These are phyloP conservation scores for Pisolithus sp. DNA, from an alignment of 768 basidiomycete genomes.

Conservation along the genomic window DNA sequence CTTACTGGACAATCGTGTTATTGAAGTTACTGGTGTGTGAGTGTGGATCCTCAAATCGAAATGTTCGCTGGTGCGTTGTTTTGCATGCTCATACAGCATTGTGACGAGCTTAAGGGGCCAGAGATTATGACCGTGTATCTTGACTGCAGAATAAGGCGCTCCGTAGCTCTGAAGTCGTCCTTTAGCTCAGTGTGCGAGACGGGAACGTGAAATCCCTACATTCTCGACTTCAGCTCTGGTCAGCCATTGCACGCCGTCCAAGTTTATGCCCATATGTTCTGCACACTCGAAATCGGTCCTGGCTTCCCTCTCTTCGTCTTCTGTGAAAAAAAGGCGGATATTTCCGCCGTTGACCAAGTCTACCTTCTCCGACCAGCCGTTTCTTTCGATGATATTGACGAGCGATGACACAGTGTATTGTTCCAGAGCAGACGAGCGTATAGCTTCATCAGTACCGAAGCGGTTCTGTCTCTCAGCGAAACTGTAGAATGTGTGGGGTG, in stretches of 20 bases:
- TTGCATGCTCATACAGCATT: constrained; percentile 45
- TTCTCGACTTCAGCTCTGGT: constrained; percentile 38
- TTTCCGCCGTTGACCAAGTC: constrained; percentile 60
- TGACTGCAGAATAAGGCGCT: constrained; percentile 45
- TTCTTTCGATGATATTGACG: constrained; percentile 39
- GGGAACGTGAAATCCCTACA: constrained; percentile 29
- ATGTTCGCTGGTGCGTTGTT: constrained; percentile 15
- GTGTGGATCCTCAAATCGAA: constrained; percentile 60
- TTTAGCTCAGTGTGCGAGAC: background rate
- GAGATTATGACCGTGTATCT: constrained; percentile 53
- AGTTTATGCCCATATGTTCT: constrained; percentile 41
- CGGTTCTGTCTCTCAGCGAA: constrained; percentile 34
- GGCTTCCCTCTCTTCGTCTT: constrained; percentile 34
- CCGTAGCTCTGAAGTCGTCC: constrained; percentile 20
- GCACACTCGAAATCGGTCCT: constrained; percentile 49
- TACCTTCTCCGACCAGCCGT: constrained; percentile 41
- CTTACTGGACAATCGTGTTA: constrained; percentile 19
- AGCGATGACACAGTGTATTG: constrained; percentile 45
- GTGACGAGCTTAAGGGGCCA: constrained; percentile 83
- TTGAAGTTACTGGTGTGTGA: constrained; percentile 57
- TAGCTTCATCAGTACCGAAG: constrained; percentile 52
- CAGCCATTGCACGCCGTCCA: constrained; percentile 42
- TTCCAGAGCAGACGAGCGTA: constrained; percentile 50
- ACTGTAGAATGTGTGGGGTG: constrained; percentile 39
- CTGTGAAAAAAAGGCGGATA: constrained; percentile 42